Evolutionary conservation across 768 basidiomycete species (phyloP).

Genomic region (Floccularia luteovirens): DNA sequence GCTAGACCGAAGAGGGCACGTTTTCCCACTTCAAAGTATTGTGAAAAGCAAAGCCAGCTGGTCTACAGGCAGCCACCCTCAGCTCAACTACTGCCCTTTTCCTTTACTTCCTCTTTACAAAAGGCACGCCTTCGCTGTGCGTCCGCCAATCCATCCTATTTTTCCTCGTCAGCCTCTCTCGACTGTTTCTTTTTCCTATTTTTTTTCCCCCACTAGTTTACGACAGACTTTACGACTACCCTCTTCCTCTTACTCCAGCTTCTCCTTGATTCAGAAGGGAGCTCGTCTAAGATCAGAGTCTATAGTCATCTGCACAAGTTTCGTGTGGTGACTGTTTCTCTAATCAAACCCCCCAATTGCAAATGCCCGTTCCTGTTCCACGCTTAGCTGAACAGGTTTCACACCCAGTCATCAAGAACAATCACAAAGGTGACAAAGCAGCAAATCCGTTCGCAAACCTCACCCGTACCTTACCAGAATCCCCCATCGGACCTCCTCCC

Average conservation of each 20-base stretch:
- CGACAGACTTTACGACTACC: slow-evolving; percentile 69
- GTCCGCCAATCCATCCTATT: slow-evolving; percentile 51
- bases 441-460: slow-evolving; percentile 44
- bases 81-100: slow-evolving; percentile 16
- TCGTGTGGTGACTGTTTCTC: slow-evolving; percentile 40
- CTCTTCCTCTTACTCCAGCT: slow-evolving; percentile 24
- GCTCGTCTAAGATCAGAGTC: slow-evolving; percentile 34
- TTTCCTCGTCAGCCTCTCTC: slow-evolving; percentile 17
- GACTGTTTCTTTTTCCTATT: slow-evolving; percentile 26
- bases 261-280: slow-evolving; percentile 26
- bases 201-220: slow-evolving; percentile 33
- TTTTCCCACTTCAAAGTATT: slow-evolving; percentile 16
- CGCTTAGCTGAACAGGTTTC: slow-evolving; percentile 46
- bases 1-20: slow-evolving; percentile 38
- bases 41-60: slow-evolving; percentile 19
- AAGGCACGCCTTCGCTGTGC: slow-evolving; percentile 95
- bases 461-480: slow-evolving; percentile 51
- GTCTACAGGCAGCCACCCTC: slow-evolving; percentile 19
- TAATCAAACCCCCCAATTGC: slow-evolving; percentile 33
- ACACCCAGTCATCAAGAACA: slow-evolving; percentile 61
- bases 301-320: slow-evolving; percentile 28
- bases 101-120: slow-evolving; percentile 35
- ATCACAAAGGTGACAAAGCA: slow-evolving; percentile 28
- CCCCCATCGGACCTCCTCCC: slow-evolving; percentile 54
- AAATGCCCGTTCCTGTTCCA: slow-evolving; percentile 87